Base-by-base conservation (phyloP, 768 basidiomycete species). In the Russula lepida region DNA sequence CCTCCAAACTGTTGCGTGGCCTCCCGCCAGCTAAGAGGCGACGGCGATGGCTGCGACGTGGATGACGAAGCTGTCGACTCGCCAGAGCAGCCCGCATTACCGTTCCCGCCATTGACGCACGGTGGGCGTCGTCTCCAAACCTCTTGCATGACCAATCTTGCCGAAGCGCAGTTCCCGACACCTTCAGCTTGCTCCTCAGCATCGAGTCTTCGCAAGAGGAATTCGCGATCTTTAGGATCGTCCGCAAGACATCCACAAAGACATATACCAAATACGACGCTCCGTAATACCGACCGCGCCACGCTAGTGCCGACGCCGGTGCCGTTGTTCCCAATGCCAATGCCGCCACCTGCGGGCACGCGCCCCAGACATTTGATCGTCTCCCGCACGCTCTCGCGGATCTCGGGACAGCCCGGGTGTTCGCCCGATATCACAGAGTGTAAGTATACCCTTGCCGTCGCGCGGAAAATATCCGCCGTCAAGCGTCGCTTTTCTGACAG, bases 241-340 rank as follows among this genome's bases (percentile, higher is more conserved):
- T 84, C 82, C 63, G 86, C 84, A 54, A 91, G 78, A 64, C 80
- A 83, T 1, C 88, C 88, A 62, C 82, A 82, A 54, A 92, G 79
- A 68, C 85, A 89, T 60, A 89, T 83, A 48, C 82, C 81, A 67
- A 91, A 89, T 66, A 91, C 87, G 28, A 88, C 89, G 73, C 85
- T 88, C 41, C 88, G 78, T 59, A 89, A 79, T 28, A 91, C 85
- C 15, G 80, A 77, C 46, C 78, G 77, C 50, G 78, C 74, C 44
- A 73, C 66, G 50, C 58, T 59, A 59, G 70, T 68, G 4, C 25
- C 17, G 41, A 17, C 8, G 4, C 6, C 21, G 43, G 0, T 6
- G 8, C 7, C 3, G 44, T 12, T 8, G 44, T 3, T 8, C 17
- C 19, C 19, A 23, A 4, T 25, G 13, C 15, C 3, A 15, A 1